phyloP scores from a whole-genome alignment of 495 filamentous ascomycete genomes.

The Penicillium desertorum region DNA sequence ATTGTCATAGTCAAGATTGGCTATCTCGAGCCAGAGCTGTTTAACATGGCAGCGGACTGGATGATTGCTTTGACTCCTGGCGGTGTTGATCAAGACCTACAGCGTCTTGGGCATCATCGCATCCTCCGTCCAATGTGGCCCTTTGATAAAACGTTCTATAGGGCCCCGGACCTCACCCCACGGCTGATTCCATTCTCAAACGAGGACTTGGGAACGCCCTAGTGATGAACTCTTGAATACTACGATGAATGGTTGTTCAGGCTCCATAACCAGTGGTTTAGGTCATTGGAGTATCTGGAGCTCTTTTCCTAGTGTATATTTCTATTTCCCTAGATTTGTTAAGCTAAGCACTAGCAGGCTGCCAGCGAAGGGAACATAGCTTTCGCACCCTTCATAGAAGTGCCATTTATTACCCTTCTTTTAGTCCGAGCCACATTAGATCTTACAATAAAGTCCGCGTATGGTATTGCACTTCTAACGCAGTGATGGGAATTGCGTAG shows the following conservation, averaged over 20 bases:
- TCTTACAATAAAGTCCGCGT: no score
- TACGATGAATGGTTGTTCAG: no score
- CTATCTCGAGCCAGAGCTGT: constrained; percentile 58
- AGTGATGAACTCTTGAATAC: not conserved
- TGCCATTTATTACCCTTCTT: no score
- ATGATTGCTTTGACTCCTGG: constrained; percentile 55
- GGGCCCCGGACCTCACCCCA: constrained; percentile 40
- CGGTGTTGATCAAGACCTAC: constrained; percentile 55
- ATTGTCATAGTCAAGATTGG: constrained; percentile 62
- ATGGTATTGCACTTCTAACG: no score
- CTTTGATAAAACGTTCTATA: constrained; percentile 45
- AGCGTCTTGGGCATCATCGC: constrained; percentile 47
- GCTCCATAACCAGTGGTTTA: no score
- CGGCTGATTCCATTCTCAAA: constrained; percentile 46
- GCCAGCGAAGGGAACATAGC: no score
- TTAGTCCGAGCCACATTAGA: no score
- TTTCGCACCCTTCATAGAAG: no score
- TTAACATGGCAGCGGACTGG: constrained; percentile 56
- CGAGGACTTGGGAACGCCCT: constrained; percentile 14
- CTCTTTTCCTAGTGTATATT: not conserved
- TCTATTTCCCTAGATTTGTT: not conserved
- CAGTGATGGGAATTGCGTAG: no score
- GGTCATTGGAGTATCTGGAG: no score
- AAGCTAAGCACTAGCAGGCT: no score
- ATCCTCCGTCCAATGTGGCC: constrained; percentile 58